These are phyloP conservation scores for Erodium moschatum DNA, from an alignment of 441 rosid genomes.

Conservation along the genomic window DNA sequence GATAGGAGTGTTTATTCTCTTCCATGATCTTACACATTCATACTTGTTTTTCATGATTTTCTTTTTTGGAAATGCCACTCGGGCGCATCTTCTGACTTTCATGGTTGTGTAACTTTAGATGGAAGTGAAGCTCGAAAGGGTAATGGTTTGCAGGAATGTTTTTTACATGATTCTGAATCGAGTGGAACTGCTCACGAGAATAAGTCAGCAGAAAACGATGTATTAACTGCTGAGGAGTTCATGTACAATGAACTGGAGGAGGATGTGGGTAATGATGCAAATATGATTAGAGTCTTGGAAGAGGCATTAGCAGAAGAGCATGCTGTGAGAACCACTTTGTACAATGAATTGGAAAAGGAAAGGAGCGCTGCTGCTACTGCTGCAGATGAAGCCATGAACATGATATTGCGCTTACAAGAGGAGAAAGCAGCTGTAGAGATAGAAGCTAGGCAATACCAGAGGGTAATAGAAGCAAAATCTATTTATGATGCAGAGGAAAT, in stretches of 20 bases:
- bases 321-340: constrained; percentile 28
- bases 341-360: constrained; percentile 68
- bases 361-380: constrained; percentile 71
- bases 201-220: constrained; percentile 20
- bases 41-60: not conserved
- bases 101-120: constrained; percentile 27
- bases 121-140: constrained; percentile 27
- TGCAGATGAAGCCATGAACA: constrained; percentile 67
- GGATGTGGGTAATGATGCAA: constrained; percentile 24
- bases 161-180: constrained; percentile 28
- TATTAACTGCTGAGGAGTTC: constrained; percentile 16
- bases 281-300: constrained; percentile 32
- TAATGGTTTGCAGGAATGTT: constrained; percentile 21
- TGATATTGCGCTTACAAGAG: constrained; percentile 62
- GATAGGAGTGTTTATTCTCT: too few relatives aligned
- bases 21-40: not conserved
- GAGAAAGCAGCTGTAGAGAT: constrained; percentile 50
- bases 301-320: constrained; percentile 39
- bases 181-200: constrained; percentile 26
- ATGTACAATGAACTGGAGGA: not conserved
- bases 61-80: not conserved
- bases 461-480: constrained; percentile 71
- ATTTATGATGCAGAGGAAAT: constrained; percentile 69
- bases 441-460: constrained; percentile 68
- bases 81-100: too few relatives aligned